phyloP scores from a whole-genome alignment of 208 protist genomes.

The Tritrichomonas musculus region DNA sequence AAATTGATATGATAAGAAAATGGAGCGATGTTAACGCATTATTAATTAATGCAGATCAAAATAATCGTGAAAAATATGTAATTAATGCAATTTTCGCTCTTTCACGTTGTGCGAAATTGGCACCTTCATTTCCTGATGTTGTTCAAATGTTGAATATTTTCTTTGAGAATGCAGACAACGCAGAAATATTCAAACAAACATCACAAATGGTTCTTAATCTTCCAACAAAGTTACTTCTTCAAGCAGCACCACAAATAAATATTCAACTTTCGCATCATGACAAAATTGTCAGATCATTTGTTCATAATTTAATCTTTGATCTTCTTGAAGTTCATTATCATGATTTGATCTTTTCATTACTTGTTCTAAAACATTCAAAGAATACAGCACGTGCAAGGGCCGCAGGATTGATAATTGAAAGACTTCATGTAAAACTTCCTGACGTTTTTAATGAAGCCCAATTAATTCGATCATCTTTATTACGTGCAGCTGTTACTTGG shows the following conservation, averaged over 20 bases:
- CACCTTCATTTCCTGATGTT: not conserved
- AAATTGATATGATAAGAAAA: not conserved
- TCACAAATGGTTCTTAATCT: not conserved
- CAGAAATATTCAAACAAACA: not conserved
- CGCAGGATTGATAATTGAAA: not conserved
- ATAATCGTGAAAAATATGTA: not conserved
- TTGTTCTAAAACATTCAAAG: not conserved
- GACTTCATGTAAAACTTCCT: not conserved
- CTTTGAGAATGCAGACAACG: not conserved
- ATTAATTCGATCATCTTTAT: not conserved
- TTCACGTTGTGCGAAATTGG: not conserved
- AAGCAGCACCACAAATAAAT: not conserved
- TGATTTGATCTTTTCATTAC: not conserved
- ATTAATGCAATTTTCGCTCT: not conserved
- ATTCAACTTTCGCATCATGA: not conserved
- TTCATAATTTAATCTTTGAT: not conserved
- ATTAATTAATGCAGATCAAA: not conserved
- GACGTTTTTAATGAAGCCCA: not conserved
- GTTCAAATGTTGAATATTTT: slow-evolving; percentile 20
- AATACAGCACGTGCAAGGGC: not conserved
- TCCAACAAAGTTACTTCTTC: not conserved
- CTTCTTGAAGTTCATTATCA: not conserved
- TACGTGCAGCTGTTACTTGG: not conserved
- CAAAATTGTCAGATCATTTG: not conserved
- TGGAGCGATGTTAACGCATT: not conserved